phyloP scores from a whole-genome alignment of 768 basidiomycete genomes.

The Agaricus subrufescens region DNA sequence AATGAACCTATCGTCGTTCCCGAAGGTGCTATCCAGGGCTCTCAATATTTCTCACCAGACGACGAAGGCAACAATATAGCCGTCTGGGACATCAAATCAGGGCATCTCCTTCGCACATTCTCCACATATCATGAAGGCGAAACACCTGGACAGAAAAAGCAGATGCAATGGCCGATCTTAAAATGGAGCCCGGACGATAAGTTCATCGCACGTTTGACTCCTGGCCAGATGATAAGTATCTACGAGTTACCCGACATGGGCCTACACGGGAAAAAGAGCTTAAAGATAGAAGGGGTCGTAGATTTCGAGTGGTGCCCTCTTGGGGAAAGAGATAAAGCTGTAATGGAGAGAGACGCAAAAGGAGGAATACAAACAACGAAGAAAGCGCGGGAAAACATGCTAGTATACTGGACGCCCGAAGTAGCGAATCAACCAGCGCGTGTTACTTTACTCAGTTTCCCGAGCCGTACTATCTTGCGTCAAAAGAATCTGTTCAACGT shows the following conservation, averaged over 20 bases:
- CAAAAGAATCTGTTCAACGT: conserved; percentile 99
- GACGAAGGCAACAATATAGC: conserved; percentile 97
- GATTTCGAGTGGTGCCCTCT: conserved; percentile 99
- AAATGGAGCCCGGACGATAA: conserved; percentile 99
- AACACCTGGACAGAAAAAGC: conserved; percentile 58
- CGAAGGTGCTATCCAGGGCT: conserved; percentile 75
- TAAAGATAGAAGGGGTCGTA: conserved; percentile 95
- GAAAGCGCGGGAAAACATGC: conserved; percentile 82
- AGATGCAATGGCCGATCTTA: conserved; percentile 90
- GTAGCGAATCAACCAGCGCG: conserved; percentile 94
- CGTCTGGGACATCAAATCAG: conserved; percentile 98
- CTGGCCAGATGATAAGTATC: conserved; percentile 91
- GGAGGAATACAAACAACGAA: conserved; percentile 44
- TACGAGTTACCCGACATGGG: conserved; percentile 95
- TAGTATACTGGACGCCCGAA: conserved; percentile 98
- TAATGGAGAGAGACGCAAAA: conserved; percentile 48
- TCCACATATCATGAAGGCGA: conserved; percentile 59
- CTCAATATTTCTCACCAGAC: conserved; percentile 83
- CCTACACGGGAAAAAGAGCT: conserved; percentile 90
- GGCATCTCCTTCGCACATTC: conserved; percentile 89
- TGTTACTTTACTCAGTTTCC: conserved; percentile 90
- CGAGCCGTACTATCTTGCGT: conserved; percentile 75
- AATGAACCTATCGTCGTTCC: conserved; percentile 88
- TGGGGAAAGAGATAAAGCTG: conserved; percentile 84
- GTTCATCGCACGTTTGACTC: conserved; percentile 84